Evolutionary conservation across 2,329 filamentous ascomycete species (phyloP).

Genomic region (Exophiala xenobiotica): DNA sequence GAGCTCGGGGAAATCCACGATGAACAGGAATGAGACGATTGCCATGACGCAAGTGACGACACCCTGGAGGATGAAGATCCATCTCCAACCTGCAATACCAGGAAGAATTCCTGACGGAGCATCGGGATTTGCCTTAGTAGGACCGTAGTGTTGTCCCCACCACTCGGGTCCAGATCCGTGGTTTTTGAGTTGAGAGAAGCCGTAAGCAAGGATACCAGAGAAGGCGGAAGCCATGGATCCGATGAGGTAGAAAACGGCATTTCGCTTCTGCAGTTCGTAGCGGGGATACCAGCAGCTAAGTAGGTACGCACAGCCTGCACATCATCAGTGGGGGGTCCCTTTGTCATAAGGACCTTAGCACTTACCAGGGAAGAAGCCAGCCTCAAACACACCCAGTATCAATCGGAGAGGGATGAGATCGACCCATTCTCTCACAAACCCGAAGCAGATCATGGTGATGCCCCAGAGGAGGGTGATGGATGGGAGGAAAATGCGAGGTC

Average conservation of each 20-base stretch:
- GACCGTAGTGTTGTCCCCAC: constrained; percentile 29
- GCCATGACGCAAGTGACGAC: constrained; percentile 43
- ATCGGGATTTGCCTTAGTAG: constrained; percentile 23
- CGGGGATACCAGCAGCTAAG: constrained; percentile 71
- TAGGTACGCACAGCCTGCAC: constrained; percentile 65
- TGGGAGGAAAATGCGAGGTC: constrained; percentile 40
- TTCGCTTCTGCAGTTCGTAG: constrained; percentile 37
- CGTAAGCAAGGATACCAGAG: constrained; percentile 36
- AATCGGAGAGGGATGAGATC: constrained; percentile 31
- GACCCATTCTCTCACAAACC: constrained; percentile 24
- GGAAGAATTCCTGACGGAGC: constrained; percentile 3
- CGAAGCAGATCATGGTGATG: constrained; percentile 40
- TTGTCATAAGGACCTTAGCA: neutral
- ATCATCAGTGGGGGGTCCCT: neutral
- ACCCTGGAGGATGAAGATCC: constrained; percentile 50
- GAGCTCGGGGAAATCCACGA: constrained; percentile 45
- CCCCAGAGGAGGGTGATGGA: constrained; percentile 31
- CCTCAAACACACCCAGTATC: constrained; percentile 65
- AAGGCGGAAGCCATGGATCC: constrained; percentile 48
- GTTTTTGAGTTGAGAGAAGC: constrained; percentile 40
- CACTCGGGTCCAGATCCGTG: constrained; percentile 24
- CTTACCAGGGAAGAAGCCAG: constrained; percentile 64
- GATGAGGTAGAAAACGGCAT: constrained; percentile 51
- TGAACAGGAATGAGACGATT: constrained; percentile 41
- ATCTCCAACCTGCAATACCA: constrained; percentile 28